Evolutionary conservation across 768 basidiomycete genomes (phyloP).

Genomic region (Mycena alexandri): DNA sequence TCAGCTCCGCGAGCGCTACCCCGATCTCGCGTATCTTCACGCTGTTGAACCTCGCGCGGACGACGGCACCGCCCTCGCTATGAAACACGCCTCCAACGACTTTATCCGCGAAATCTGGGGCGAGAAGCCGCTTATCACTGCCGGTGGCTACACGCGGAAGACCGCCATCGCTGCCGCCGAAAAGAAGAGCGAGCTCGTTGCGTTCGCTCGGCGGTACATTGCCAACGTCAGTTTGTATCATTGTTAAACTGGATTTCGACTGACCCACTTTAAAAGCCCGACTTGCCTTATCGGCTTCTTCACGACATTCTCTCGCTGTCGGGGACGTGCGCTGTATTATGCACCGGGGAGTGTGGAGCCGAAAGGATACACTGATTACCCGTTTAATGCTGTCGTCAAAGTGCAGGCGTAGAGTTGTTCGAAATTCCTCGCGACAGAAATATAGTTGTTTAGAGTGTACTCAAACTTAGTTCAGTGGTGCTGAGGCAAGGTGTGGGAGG

Average conservation of each 20-base stretch:
- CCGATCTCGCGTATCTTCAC: conserved; percentile 61
- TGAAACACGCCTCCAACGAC: conserved; percentile 44
- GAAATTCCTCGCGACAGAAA: no score
- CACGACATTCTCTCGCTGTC: conserved; percentile 41
- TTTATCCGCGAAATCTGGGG: conserved; percentile 55
- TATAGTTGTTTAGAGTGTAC: no score
- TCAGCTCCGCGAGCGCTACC: conserved; percentile 49
- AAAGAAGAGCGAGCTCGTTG: conserved; percentile 44
- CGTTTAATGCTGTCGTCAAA: conserved; percentile 34
- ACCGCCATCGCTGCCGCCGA: conserved; percentile 48
- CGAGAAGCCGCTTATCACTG: conserved; percentile 47
- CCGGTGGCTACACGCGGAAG: conserved; percentile 51
- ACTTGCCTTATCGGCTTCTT: conserved; percentile 48
- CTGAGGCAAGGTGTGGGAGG: no score
- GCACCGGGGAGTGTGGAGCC: conserved; percentile 37
- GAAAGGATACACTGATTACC: conserved; percentile 49
- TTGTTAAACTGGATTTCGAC: neutral
- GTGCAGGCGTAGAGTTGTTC: neutral
- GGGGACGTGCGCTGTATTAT: conserved; percentile 48
- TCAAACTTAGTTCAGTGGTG: no score
- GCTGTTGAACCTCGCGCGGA: conserved; percentile 51
- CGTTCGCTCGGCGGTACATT: conserved; percentile 54
- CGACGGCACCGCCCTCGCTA: neutral
- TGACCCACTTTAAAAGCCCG: conserved; percentile 41
- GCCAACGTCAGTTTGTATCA: conserved; percentile 49